Percentiles rank a stretch among this genome's conserved stretches.
phyloP scores from a whole-genome alignment of 1,139 yeast species.

The Suhomyces terraborum region DNA sequence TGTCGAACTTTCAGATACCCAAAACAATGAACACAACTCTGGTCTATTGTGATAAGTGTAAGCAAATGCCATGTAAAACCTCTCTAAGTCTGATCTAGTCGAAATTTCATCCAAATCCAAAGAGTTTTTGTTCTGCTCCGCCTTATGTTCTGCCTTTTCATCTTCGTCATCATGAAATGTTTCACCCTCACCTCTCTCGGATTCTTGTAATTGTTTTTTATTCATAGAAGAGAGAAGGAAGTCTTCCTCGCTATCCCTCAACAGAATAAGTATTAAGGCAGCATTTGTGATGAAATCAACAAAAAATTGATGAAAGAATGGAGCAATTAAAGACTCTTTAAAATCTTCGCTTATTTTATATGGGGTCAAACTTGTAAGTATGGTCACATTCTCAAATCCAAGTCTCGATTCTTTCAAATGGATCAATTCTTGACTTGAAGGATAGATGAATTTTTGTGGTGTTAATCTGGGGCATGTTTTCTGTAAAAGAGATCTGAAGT shows the following conservation, averaged over 20 bases:
- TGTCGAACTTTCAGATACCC: constrained; percentile 61
- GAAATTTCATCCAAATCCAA: constrained; percentile 57
- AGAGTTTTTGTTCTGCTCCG: constrained; percentile 13
- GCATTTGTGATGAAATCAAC: constrained; percentile 66
- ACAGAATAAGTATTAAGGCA: constrained; percentile 76
- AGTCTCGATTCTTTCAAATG: constrained; percentile 25
- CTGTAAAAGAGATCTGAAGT: constrained; percentile 68
- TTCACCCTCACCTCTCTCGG: constrained; percentile 10
- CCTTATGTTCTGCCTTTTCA: constrained; percentile 5
- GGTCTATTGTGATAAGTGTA: constrained; percentile 68
- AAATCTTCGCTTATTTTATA: constrained; percentile 28
- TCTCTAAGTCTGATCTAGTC: constrained; percentile 79
- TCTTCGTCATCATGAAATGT: constrained; percentile 9
- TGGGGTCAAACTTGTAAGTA: constrained; percentile 24
- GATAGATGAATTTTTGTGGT: constrained; percentile 41
- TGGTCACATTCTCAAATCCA: constrained; percentile 27
- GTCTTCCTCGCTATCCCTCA: constrained; percentile 88
- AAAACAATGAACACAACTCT: constrained; percentile 59
- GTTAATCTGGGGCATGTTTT: constrained; percentile 59
- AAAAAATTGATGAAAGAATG: constrained; percentile 55
- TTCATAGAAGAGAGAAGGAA: constrained; percentile 55
- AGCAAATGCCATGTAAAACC: constrained; percentile 78
- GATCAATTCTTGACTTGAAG: constrained; percentile 30
- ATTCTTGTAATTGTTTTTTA: constrained; percentile 30
- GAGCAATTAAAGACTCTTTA: constrained; percentile 37